Evolutionary conservation across 305 asterid species (phyloP).

Genomic region (Ajuga reptans): DNA sequence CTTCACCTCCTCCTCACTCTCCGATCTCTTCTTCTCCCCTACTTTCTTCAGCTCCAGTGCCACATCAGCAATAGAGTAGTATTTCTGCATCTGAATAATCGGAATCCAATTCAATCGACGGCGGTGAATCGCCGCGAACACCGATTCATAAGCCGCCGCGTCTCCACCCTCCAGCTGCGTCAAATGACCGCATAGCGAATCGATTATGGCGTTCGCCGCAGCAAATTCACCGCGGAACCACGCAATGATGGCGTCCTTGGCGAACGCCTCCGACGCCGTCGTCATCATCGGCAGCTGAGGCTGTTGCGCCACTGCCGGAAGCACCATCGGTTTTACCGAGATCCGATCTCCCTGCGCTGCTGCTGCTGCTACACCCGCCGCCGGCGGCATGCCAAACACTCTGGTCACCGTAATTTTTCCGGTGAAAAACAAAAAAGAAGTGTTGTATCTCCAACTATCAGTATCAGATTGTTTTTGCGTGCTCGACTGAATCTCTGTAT

Average conservation of each 20-base stretch:
- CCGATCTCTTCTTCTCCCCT: slow-evolving; percentile 41
- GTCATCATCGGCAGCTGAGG: slow-evolving; percentile 39
- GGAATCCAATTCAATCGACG: slow-evolving; percentile 93
- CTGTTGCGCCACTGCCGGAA: slow-evolving; percentile 38
- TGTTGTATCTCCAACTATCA: background rate
- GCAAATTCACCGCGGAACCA: slow-evolving; percentile 97
- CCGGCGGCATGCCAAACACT: slow-evolving; percentile 62
- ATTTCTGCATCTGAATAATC: slow-evolving; percentile 88
- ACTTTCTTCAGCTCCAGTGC: slow-evolving; percentile 61
- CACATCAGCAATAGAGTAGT: slow-evolving; percentile 76
- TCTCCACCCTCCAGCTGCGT: slow-evolving; percentile 52
- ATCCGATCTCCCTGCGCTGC: slow-evolving; percentile 45
- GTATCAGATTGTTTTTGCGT: slow-evolving; percentile 10
- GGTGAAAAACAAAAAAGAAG: slow-evolving; percentile 7
- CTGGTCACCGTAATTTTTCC: slow-evolving; percentile 17
- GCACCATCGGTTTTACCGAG: slow-evolving; percentile 33
- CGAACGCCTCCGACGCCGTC: slow-evolving; percentile 49
- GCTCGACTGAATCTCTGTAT: slow-evolving; percentile 15
- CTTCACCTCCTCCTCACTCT: slow-evolving; percentile 23
- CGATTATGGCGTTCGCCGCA: slow-evolving; percentile 95
- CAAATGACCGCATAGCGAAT: slow-evolving; percentile 74
- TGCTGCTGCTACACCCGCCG: slow-evolving; percentile 41
- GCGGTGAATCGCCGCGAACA: slow-evolving; percentile 69
- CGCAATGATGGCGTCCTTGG: slow-evolving; percentile 80
- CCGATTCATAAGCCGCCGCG: slow-evolving; percentile 50